Evolutionary conservation across 2,329 filamentous ascomycete species (phyloP), one percentile per base, ranked within the genome.

Genomic region (Helminthosporium solani): DNA sequence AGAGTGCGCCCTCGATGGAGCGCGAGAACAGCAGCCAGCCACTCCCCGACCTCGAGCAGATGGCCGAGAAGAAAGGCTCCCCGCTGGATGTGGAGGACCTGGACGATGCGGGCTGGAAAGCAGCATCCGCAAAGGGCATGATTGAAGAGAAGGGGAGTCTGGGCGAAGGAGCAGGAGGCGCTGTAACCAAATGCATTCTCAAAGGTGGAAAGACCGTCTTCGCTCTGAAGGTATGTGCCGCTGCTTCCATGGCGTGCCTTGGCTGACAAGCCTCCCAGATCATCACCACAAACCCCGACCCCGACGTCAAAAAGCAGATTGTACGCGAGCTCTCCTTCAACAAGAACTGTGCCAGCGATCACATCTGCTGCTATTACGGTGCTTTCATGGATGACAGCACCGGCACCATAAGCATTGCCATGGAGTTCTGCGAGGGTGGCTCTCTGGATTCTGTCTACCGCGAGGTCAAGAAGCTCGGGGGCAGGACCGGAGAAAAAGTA

Each of bases 361-460:
- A 97, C 70, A 99, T 99, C 63, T 99, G 94, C 73, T 85, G 87
- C 53, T 99, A 99, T 74, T 99, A 96, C 64, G 94, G 94, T 53
- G 92, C 92, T 33, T 99, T 97, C 68, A 89, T 95, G 68, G 92
- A 99, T 67, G 88, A 94, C 47, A 87, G 90, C n/a, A 95, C 90
- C 8, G 90, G 91, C 40, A 97, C 92, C 38, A 97, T 99, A 57
- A 96, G 90, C 38, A 99, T 99, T 65, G 91, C 90, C 46, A 99
- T 99, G 94, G 94, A 99, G 69, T 97, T 95, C 63, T 99, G 94
- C 68, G 94, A 97, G 72, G 94, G 94, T 47, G 94, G 94, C 42
- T 96, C 90, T 37, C 80, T 99, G 16, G 91, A 99, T 74, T 94
- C 89, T 67, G 94, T 99, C 55, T 99, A 99, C 76, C 89, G 89